phyloP scores from a whole-genome alignment of 169 alveolate species.

The Plasmodium gallinaceum region DNA sequence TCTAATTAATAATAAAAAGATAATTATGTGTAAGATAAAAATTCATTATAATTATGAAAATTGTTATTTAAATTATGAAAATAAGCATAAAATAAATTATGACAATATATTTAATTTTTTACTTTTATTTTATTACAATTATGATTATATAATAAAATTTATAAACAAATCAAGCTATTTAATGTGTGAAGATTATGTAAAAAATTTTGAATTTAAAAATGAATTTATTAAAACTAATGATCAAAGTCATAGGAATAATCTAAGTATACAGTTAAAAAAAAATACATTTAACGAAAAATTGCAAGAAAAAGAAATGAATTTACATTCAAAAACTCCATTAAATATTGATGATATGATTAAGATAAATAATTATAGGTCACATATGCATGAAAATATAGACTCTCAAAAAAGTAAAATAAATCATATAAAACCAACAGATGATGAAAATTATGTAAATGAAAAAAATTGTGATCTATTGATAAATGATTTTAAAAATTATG shows the following conservation, averaged over 20 bases:
- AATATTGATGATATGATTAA: no score
- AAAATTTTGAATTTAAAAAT: conserved; percentile 21
- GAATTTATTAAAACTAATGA: background rate
- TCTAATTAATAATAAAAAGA: conserved; percentile 30
- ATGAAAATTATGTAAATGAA: conserved; percentile 15
- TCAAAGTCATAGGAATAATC: no score
- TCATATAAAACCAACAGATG: background rate
- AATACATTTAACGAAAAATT: background rate
- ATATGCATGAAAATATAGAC: background rate
- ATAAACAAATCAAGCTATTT: conserved; percentile 64
- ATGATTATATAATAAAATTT: conserved; percentile 64
- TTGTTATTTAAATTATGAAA: conserved; percentile 70
- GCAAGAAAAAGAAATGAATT: conserved; percentile 9
- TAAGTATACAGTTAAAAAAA: no score
- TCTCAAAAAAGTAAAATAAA: background rate
- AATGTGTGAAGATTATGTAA: conserved; percentile 74
- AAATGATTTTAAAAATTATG: conserved; percentile 45
- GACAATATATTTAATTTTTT: conserved; percentile 58
- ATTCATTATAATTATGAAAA: conserved; percentile 53
- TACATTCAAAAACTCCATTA: background rate
- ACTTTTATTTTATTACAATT: conserved; percentile 46
- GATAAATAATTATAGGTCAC: no score
- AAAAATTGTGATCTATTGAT: conserved; percentile 44
- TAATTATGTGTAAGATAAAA: conserved; percentile 71
- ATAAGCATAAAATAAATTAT: conserved; percentile 65